Percentiles rank a stretch among this genome's conserved stretches.
Evolutionary conservation across 805 yeast genomes (phyloP).

Genomic region (Hanseniaspora nectarophila): DNA sequence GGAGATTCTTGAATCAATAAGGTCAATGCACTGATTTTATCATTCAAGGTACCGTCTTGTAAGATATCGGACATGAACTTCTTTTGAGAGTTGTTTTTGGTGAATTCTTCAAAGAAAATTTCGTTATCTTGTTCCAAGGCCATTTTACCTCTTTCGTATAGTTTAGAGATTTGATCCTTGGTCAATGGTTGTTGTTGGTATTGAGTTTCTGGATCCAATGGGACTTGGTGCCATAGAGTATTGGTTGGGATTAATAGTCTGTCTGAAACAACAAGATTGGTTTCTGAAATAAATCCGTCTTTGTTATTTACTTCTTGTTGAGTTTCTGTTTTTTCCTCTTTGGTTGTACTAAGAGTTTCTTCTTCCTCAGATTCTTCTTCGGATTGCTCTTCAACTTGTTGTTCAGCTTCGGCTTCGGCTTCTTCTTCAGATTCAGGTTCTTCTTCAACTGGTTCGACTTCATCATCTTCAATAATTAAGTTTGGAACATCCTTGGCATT

Average conservation of each 20-base stretch:
- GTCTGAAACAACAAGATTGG: slow-evolving; percentile 39
- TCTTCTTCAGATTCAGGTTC: slow-evolving; percentile 20
- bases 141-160: slow-evolving; percentile 54
- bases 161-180: slow-evolving; percentile 45
- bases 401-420: slow-evolving; percentile 17
- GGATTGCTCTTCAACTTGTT: slow-evolving; percentile 16
- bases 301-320: slow-evolving; percentile 22
- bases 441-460: slow-evolving; percentile 20
- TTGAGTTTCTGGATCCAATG: slow-evolving; percentile 29
- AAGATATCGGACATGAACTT: slow-evolving; percentile 81
- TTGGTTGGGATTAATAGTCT: slow-evolving; percentile 50
- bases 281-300: slow-evolving; percentile 27
- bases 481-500: slow-evolving; percentile 28
- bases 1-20: slow-evolving; percentile 92
- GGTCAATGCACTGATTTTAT: slow-evolving; percentile 90
- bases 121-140: slow-evolving; percentile 61
- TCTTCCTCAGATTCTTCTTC: slow-evolving; percentile 22
- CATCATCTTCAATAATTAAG: slow-evolving; percentile 21
- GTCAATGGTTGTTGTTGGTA: slow-evolving; percentile 24
- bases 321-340: slow-evolving; percentile 19
- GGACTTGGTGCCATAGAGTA: slow-evolving; percentile 66
- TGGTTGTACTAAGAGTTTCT: slow-evolving; percentile 18
- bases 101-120: slow-evolving; percentile 57
- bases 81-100: slow-evolving; percentile 65
- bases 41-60: slow-evolving; percentile 84